These are phyloP conservation scores for Nigrospora oryzae DNA, from an alignment of 2,329 filamentous ascomycete genomes.

Conservation along the genomic window DNA sequence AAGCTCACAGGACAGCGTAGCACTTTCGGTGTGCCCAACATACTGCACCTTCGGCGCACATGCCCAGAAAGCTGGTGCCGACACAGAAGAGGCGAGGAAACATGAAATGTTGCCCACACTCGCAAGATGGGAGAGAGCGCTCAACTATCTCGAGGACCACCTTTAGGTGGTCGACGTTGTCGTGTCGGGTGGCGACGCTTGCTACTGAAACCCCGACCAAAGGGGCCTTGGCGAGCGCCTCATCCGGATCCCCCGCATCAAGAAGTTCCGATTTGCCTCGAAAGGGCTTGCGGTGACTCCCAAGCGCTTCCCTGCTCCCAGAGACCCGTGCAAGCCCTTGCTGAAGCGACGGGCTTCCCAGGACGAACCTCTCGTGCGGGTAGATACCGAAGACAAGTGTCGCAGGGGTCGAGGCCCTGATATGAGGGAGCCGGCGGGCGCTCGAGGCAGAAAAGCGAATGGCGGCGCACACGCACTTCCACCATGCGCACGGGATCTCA, in stretches of 20 bases:
- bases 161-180: conserved; percentile 48
- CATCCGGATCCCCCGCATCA: conserved; percentile 47
- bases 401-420: conserved; percentile 34
- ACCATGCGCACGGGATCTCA: conserved; percentile 52
- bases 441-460: conserved; percentile 47
- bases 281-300: conserved; percentile 55
- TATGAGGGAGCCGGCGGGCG: conserved; percentile 40
- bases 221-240: conserved; percentile 45
- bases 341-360: no score
- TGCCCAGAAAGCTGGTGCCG: conserved; percentile 47
- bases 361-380: no score
- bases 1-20: conserved; percentile 23
- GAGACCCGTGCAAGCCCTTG: conserved; percentile 33
- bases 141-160: conserved; percentile 45
- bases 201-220: conserved; percentile 44
- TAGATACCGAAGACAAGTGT: no score
- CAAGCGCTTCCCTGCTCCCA: conserved; percentile 40
- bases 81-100: conserved; percentile 42
- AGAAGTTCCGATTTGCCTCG: conserved; percentile 51
- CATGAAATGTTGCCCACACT: conserved; percentile 25
- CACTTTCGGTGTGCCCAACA: conserved; percentile 51
- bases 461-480: conserved; percentile 58
- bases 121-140: conserved; percentile 44
- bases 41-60: conserved; percentile 57
- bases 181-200: conserved; percentile 55